Base-by-base conservation (phyloP, 805 yeast genomes). In the Candida germanica region DNA sequence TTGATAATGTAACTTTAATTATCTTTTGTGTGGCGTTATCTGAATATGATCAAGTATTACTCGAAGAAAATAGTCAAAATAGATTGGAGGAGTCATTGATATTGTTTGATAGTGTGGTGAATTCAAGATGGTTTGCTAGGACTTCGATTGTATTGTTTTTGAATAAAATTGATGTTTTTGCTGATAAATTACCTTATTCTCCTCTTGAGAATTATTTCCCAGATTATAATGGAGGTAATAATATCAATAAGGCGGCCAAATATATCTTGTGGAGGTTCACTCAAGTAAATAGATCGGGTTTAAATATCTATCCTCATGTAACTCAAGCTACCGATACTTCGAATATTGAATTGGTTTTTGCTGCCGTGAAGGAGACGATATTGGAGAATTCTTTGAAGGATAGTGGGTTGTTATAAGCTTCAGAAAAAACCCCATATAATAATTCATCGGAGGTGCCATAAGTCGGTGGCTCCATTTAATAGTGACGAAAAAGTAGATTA, bases 271-370 rank as follows among this genome's bases (percentile, higher is more conserved):
- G 95, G 95, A 73, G 95, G 53, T 88, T 88, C 56, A 80, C 86
- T 26, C 87, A 83, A 56, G 77, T 86, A 31, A 89, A 88, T 56
- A 71, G 94, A 46, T 80, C 93, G 1, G 87, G 87, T 14, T 66
- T 87, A 44, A 83, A 81, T 42, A 76, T 89, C 22, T 85, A 84
- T 51, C 96, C 96, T 9, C 95, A 88, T 58, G 84, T 88, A 16
- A 88, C 97, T 3, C 96, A 88, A 59, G 96, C 96, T 0, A 88
- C 96, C 0, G 96, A 88, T 56, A 88, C 96, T 5, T 79, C 87
- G 19, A 88, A 88, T 59, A 87, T 89, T 43, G 79, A 83, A 52
- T 64, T 87, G 50, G 96, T 88, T 5, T 82, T 85, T 62, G 88
- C 87, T 9, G 89, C 91, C 6, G 86, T 85, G 25, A 80, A 79